A percentile compares a stretch with the other conserved stretches of the same genome.
phyloP scores from a whole-genome alignment of 768 basidiomycete species.

The Pleurotus cornucopiae region DNA sequence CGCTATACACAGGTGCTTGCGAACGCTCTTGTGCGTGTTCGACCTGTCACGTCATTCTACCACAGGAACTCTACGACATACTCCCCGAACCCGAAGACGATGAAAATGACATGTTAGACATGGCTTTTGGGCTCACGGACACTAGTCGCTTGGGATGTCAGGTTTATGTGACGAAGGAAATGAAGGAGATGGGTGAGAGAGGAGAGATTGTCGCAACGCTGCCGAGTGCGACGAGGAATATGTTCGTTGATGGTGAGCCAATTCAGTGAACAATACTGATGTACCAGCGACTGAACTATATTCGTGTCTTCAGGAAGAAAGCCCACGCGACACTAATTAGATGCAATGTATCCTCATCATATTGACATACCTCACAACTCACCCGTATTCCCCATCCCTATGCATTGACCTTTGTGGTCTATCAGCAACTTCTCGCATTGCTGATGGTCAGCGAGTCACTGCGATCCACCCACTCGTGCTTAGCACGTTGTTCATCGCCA shows the following conservation, averaged over 20 bases:
- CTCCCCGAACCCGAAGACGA: constrained; percentile 95
- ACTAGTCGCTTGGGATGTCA: constrained; percentile 84
- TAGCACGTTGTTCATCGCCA: neutral
- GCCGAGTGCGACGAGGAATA: constrained; percentile 91
- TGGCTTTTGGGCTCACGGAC: constrained; percentile 95
- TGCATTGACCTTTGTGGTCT: neutral
- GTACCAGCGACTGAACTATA: neutral
- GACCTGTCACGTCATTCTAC: constrained; percentile 92
- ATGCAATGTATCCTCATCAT: neutral
- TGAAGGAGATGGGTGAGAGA: constrained; percentile 81
- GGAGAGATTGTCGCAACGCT: constrained; percentile 84
- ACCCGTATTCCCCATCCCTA: neutral
- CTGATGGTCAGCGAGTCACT: neutral
- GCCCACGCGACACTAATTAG: neutral
- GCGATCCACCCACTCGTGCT: neutral
- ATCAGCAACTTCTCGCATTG: too few relatives aligned
- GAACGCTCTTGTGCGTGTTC: constrained; percentile 97
- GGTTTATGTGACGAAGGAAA: constrained; percentile 68
- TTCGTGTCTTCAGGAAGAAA: neutral
- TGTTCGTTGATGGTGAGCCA: constrained; percentile 88
- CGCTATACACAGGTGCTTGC: constrained; percentile 70
- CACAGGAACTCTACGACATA: constrained; percentile 75
- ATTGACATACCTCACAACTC: neutral
- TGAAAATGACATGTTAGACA: constrained; percentile 98
- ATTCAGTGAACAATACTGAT: constrained; percentile 4